phyloP scores from a whole-genome alignment of 2,329 filamentous ascomycete species.

The Pseudogymnoascus sp. region DNA sequence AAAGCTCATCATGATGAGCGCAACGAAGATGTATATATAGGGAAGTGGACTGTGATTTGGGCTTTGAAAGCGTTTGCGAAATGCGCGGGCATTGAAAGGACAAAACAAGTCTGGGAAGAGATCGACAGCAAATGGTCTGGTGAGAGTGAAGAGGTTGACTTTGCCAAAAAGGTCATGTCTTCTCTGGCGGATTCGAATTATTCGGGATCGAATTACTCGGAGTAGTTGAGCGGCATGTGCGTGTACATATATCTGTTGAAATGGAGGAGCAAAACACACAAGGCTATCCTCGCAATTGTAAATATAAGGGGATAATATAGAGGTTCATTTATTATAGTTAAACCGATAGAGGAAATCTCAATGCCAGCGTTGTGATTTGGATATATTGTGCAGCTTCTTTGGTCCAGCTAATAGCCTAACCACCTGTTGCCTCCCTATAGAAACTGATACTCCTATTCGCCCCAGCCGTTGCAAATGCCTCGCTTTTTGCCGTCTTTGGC shows the following conservation, averaged over 20 bases:
- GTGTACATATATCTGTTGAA: neutral
- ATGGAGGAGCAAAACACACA: neutral
- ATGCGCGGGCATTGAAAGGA: constrained; percentile 24
- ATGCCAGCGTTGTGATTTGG: neutral
- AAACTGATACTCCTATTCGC: constrained; percentile 69
- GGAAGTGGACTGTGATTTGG: constrained; percentile 54
- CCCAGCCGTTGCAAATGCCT: constrained; percentile 70
- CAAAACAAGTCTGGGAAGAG: constrained; percentile 24
- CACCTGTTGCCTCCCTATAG: constrained; percentile 74
- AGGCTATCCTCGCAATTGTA: neutral
- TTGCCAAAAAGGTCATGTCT: constrained; percentile 20
- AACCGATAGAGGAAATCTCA: neutral
- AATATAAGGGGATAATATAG: neutral
- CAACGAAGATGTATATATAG: constrained; percentile 40
- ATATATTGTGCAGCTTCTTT: constrained; percentile 1
- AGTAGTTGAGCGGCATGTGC: neutral
- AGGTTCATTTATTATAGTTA: neutral
- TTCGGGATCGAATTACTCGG: neutral
- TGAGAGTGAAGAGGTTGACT: constrained; percentile 23
- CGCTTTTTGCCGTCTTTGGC: constrained; percentile 56
- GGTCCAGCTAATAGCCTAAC: constrained; percentile 15
- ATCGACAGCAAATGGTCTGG: constrained; percentile 25
- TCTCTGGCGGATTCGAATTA: constrained; percentile 14
- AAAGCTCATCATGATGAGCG: constrained; percentile 39
- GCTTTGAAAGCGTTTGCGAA: constrained; percentile 55